These are phyloP conservation scores for Penicillium sumatraense DNA, from an alignment of 2,329 filamentous ascomycete species.

Conservation along the genomic window DNA sequence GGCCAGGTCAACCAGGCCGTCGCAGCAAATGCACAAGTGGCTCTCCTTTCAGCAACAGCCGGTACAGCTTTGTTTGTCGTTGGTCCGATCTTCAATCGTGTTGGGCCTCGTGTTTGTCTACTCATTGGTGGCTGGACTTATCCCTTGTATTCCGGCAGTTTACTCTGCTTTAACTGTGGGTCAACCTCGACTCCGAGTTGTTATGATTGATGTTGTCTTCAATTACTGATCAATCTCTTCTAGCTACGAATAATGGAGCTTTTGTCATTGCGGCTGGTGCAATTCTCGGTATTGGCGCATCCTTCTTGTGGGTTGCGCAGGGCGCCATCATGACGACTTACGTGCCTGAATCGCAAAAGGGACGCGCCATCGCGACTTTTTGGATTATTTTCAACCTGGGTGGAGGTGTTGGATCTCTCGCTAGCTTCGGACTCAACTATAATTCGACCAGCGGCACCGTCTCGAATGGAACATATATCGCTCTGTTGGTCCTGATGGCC, in stretches of 20 bases:
- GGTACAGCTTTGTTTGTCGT: conserved; percentile 51
- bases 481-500: conserved; percentile 55
- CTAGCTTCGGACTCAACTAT: conserved; percentile 52
- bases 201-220: not conserved
- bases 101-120: conserved; percentile 50
- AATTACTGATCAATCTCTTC: not conserved
- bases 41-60: conserved; percentile 49
- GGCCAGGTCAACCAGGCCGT: conserved; percentile 53
- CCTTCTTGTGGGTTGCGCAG: conserved; percentile 54
- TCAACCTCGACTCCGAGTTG: not conserved
- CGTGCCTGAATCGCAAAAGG: conserved; percentile 48
- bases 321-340: conserved; percentile 57
- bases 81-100: conserved; percentile 49
- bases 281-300: conserved; percentile 52
- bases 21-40: conserved; percentile 53
- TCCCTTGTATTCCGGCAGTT: conserved; percentile 50
- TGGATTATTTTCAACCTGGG: conserved; percentile 56
- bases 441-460: conserved; percentile 50
- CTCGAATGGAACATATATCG: conserved; percentile 56
- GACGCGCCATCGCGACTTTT: conserved; percentile 49
- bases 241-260: conserved; percentile 42
- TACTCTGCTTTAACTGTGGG: conserved; percentile 50
- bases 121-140: conserved; percentile 54
- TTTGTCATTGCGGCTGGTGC: conserved; percentile 54
- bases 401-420: conserved; percentile 50